Evolutionary conservation across 1,139 yeast genomes (phyloP), one percentile per base, ranked within the genome.

Genomic region (Ogataea hybrid): DNA sequence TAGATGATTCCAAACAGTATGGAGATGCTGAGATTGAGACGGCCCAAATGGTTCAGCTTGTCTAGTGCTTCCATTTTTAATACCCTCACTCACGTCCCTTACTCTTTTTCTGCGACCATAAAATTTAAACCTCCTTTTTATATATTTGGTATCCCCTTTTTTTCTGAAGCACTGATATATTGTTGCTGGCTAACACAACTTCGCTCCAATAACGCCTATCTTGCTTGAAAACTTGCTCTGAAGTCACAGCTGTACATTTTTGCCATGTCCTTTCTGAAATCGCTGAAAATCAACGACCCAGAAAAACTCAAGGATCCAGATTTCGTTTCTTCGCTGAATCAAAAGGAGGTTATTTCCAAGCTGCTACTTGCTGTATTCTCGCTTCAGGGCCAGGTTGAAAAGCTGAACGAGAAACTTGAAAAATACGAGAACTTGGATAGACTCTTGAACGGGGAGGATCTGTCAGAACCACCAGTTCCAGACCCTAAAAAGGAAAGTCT

Each of bases 291-390:
- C 28, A 44, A 30, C 29, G 49, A 42, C 30, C 47, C 48, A 10
- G 47, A 48, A n/a, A 48, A 48, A 35, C 28, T 52, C 35, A 42
- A 44, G 20, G 51, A 48, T 33, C 32, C 39, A 4, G 42, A 41
- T 10, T 46, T 40, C 25, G 37, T 49, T 16, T 46, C 50, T 25
- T 28, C 46, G 14, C 21, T 52, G 39, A 44, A 51, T 30, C 48
- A 47, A 28, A 43, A 41, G 18, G 54, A 53, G 25, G 40, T 51
- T 15, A 42, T 53, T 11, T 44, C 53, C 4, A 51, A 50, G 30
- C 41, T 53, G 20, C 30, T 53, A 20, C 14, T 43, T 4, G 37
- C 54, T 2, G 50, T 53, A 11, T 38, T 44, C 17, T 28, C 50
- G 2, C 39, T 53, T n/a, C 45, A 53, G 34, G 34, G 33, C 8